Conservation (phyloP, 257 asterid genomes). For the Petunia secreta region DNA sequence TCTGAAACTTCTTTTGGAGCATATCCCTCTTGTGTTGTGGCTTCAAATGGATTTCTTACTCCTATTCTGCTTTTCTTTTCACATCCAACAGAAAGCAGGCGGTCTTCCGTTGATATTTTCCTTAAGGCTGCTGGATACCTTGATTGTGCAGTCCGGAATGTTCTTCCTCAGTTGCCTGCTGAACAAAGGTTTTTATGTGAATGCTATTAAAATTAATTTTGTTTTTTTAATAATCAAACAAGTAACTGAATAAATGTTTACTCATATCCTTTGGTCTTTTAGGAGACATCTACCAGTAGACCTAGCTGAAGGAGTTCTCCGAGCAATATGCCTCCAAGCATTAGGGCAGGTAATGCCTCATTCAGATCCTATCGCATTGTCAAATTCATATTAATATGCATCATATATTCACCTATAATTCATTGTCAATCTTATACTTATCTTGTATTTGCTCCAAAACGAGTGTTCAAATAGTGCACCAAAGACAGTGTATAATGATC, state of each 20-base stretch:
- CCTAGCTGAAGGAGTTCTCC: conserved; percentile 93
- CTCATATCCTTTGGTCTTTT: conserved; percentile 30
- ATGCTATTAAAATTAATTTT: neutral
- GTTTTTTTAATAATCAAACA: too few relatives aligned
- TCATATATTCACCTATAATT: too few relatives aligned
- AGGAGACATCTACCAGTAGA: conserved; percentile 95
- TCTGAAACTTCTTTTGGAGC: neutral
- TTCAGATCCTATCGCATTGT: conserved; percentile 23
- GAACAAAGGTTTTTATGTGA: conserved; percentile 67
- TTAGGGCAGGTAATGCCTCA: conserved; percentile 79
- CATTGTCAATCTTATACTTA: too few relatives aligned
- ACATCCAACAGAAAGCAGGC: conserved; percentile 68
- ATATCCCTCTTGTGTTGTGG: neutral
- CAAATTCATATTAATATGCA: too few relatives aligned
- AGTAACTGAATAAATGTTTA: too few relatives aligned
- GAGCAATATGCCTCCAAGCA: conserved; percentile 97
- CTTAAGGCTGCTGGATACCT: conserved; percentile 97
- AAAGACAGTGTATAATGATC: neutral
- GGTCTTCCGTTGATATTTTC: conserved; percentile 86
- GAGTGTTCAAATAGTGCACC: neutral
- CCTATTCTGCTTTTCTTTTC: neutral
- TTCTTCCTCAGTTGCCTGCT: conserved; percentile 79
- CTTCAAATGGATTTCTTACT: conserved; percentile 29
- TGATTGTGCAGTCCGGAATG: conserved; percentile 91
- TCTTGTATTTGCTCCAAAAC: too few relatives aligned